A percentile compares a stretch with the other conserved stretches of the same genome.
Conservation (phyloP, 306 rosid species). For the Inga leiocalycina region DNA sequence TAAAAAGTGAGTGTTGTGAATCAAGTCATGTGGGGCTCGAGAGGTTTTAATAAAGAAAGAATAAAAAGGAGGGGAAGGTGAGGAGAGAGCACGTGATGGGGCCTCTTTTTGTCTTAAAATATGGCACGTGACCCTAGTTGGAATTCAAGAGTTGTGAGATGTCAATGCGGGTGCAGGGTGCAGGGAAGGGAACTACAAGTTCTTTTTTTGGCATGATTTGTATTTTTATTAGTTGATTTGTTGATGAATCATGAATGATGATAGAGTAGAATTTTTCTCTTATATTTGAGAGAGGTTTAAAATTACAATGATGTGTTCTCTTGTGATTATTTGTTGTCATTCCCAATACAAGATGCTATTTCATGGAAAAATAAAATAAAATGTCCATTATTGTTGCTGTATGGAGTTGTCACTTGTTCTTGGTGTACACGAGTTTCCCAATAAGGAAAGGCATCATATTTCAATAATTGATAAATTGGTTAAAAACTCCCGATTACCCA, state of each 20-base stretch:
- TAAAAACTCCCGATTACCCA: background rate
- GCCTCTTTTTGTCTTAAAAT: background rate
- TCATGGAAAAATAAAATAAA: background rate
- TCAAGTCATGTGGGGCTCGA: background rate
- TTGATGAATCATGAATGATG: background rate
- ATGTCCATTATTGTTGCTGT: background rate
- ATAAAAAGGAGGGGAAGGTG: background rate
- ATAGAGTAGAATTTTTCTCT: background rate
- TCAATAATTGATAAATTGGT: background rate
- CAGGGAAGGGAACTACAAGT: background rate
- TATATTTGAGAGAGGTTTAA: background rate
- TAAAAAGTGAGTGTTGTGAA: background rate
- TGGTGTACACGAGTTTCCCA: background rate
- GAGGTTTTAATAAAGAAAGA: background rate
- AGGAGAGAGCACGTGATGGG: background rate
- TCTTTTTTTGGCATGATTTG: background rate
- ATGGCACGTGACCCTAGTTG: background rate
- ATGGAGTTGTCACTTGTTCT: background rate
- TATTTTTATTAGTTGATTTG: background rate
- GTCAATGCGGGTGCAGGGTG: background rate
- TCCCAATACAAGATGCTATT: background rate
- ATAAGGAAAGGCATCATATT: background rate
- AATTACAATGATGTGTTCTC: background rate
- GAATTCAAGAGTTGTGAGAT: background rate
- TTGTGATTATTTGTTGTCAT: background rate